These are phyloP conservation scores for Aspergillus funiculosus DNA, from an alignment of 495 filamentous ascomycete species.

Conservation along the genomic window DNA sequence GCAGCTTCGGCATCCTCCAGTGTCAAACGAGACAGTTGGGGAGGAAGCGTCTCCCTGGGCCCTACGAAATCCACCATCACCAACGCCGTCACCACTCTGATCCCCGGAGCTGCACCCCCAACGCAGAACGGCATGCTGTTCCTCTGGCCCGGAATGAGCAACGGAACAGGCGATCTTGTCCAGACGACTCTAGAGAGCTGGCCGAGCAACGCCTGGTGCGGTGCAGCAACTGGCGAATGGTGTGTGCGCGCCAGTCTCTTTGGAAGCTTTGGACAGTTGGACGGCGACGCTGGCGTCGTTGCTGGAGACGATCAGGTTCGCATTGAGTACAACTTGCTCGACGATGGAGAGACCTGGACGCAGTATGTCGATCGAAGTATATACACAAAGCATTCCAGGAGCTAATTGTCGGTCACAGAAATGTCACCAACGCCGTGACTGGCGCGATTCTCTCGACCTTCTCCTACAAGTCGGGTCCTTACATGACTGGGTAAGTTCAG, in stretches of 20 bases:
- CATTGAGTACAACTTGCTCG: constrained; percentile 32
- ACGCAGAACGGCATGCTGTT: constrained; percentile 36
- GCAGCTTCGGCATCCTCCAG: too few species aligned
- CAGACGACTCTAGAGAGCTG: constrained; percentile 36
- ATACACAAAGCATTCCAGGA: not conserved
- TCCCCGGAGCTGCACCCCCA: constrained; percentile 32
- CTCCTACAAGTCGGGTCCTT: constrained; percentile 27
- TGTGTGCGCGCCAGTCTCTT: constrained; percentile 40
- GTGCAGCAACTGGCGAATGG: constrained; percentile 31
- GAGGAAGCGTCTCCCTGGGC: constrained; percentile 36
- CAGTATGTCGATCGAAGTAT: too few species aligned
- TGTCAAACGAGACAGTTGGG: constrained; percentile 33
- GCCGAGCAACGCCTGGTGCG: constrained; percentile 32
- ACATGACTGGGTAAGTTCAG: constrained; percentile 31
- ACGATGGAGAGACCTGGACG: constrained; percentile 30
- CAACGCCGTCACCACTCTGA: constrained; percentile 38
- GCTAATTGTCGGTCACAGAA: constrained; percentile 15
- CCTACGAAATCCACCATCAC: constrained; percentile 36
- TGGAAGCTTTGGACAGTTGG: constrained; percentile 34
- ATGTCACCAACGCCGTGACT: constrained; percentile 30
- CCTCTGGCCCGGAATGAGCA: constrained; percentile 43
- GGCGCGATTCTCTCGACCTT: constrained; percentile 29
- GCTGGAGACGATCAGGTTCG: constrained; percentile 28
- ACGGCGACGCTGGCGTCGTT: constrained; percentile 26
- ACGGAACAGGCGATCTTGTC: constrained; percentile 39